Evolutionary conservation across 345 rosid genomes (phyloP), one percentile per base, ranked within the genome.

Genomic region (Reutealis trisperma): DNA sequence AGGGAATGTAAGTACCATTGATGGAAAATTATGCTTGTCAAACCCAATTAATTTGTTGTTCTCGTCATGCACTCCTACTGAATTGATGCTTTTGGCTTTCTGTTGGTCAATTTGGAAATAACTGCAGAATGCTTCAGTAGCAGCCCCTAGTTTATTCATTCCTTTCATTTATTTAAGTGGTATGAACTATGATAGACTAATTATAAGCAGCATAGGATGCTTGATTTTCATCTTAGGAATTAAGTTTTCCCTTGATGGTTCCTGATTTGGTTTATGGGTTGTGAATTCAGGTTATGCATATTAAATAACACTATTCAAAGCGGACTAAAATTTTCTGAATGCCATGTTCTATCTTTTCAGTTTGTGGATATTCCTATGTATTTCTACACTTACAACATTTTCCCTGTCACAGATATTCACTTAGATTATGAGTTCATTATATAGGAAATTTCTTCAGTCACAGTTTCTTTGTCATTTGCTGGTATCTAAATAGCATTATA

Each of bases 1-100:
- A 83, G 79, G 91, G 76, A 80, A 30, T 95, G 99, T 95, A 85
- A 92, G 96, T 73, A 41, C 52, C 52, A 27, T 24, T 63, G 21
- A 30, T 79, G 47, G n/a, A 14, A 60, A 63, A n/a, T 73, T 59
- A 59, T 49, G 14, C 37, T 24, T 21, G 21, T 76, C 65, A 66
- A 68, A 22, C 70, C n/a, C 21, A 30, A 70, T 24, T 67, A 51
- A 41, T 34, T 2, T 64, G 54, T 24, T 45, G n/a, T 63, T 67
- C 4, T 34, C 37, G 5, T 34, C 37, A 1, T 34, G 3, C 32
- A 27, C 1, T 66, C 64, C 62, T 54, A n/a, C 34, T 47, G 32
- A 71, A 52, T 75, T 30, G 22, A 52, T 55, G 27, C 19, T 47
- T 42, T 24, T 49, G 62, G 19, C 76, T 24, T 55, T 34, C 5